A percentile compares a stretch with the other conserved stretches of the same genome.
Conservation (phyloP, 306 rosid species). For the Trifolium subterraneum region DNA sequence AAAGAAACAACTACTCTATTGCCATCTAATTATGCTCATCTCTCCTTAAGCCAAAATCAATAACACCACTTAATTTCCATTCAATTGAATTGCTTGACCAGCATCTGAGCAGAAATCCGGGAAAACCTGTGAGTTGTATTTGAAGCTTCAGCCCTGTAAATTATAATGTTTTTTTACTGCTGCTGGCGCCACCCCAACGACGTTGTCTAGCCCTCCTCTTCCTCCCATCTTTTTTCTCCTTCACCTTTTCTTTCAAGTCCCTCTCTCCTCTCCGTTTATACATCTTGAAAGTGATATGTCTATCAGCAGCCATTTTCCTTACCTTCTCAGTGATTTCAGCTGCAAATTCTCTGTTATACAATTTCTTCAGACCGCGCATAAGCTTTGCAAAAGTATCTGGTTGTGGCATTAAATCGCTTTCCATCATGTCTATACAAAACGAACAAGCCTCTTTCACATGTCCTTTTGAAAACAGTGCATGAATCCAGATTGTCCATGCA, state of each 20-base stretch:
- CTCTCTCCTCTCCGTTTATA: neutral
- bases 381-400: slow-evolving; percentile 8
- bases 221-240: slow-evolving; percentile 3
- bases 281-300: neutral
- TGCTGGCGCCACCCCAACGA: neutral
- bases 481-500: slow-evolving; percentile 95
- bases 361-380: neutral
- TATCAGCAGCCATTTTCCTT: slow-evolving; percentile 8
- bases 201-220: slow-evolving; percentile 11
- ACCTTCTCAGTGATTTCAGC: neutral
- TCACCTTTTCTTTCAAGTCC: slow-evolving; percentile 1
- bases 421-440: slow-evolving; percentile 1
- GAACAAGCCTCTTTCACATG: slow-evolving; percentile 65
- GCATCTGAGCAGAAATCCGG: neutral
- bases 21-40: neutral
- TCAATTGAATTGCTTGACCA: neutral
- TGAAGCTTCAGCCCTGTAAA: neutral
- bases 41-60: neutral
- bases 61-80: neutral
- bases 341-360: slow-evolving; percentile 4
- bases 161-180: neutral
- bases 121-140: neutral
- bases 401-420: neutral
- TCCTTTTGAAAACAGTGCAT: slow-evolving; percentile 78
- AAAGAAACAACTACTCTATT: neutral